Base-by-base conservation (phyloP, 345 rosid genomes). In the Dipteronia dyeriana region DNA sequence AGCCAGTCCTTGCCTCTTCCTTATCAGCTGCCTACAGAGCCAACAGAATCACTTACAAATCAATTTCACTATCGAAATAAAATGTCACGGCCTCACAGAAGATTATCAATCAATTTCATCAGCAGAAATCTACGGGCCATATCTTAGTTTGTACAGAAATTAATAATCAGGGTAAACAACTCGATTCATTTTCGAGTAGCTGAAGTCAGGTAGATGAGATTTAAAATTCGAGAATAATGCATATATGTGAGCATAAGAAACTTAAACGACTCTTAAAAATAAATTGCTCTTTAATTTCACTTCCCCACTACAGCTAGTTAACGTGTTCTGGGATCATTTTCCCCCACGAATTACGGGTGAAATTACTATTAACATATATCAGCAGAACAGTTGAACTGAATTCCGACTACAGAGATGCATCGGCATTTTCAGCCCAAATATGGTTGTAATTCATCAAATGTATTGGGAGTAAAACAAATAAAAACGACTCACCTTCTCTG, bases 21-120 rank as follows among this genome's bases (percentile, higher is more conserved):
- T 83, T 88, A 85, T 94, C 98, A 19, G 87, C 75, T 9, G 98
- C 98, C 99, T 92, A 69, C 26, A 76, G 54, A 62, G 73, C 38
- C 77, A 77, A 64, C 63, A 80, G 54, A 74, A 67, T 60, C 11
- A 74, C 19, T 47, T 26, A 16, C 43, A 70, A 9, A 34, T 34
- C 66, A 54, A 66, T 20, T 51, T 22, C 14, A 17, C 20, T 29
- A 57, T n/a, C 61, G 8, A 53, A 63, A 75, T 66, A 51, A n/a
- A 16, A 31, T 16, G 39, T 51, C 73, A 26, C 26, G 7, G 19
- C 9, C 54, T 14, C 25, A 51, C 3, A 17, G 9, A n/a, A 7
- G 20, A 9, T 51, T 70, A 70, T 3, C 56, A 4, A n/a, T 63
- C 26, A 12, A 34, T 34, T 34, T 34, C 38, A 34, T 34, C 38